Evolutionary conservation across 2,329 filamentous ascomycete genomes (phyloP), one percentile per base, ranked within the genome.

Genomic region (Fusarium irregulare): DNA sequence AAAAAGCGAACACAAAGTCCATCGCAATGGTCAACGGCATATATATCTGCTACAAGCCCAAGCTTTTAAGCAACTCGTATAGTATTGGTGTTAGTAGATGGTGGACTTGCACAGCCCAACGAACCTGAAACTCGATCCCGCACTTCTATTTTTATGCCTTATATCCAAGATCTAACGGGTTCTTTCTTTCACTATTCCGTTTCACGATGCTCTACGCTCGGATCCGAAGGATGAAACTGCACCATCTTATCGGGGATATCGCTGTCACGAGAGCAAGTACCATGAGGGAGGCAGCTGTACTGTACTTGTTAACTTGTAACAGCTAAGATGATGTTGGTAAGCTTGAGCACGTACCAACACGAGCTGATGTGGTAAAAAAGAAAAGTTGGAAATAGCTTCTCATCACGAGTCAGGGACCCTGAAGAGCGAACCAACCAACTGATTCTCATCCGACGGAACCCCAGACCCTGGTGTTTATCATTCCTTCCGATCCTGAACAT

Each of bases 381-480:
- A 20, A 18, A 28, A 47, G 49, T 53, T 53, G 49, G 34, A 53
- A 53, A 53, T 58, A 41, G 61, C 50, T 64, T 64, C 61, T 27
- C 12, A 46, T 18, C 20, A 44, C 27, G 60, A 64, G 30, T 64
- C 61, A 64, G 59, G 59, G 60, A 27, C 30, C 28, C 20, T 21
- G 42, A 48, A 37, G 45, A 56, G 20, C n/a, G 23, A 27, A 11
- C 20, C 58, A 56, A 37, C 30, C 12, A 64, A 21, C 20, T 37
- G 34, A 37, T 37, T 12, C 25, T 56, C 32, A 25, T 13, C 44
- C 32, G 7, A 32, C 20, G 18, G 23, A n/a, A 56, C 21, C 54
- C 49, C 32, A 41, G 65, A 69, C 61, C 60, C 60, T 41, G 40
- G 42, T 37, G 65, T 8, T 28, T 34, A 56, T 69, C 60, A 61